Conservation (phyloP, 768 basidiomycete species). For the Phylloporus scabripes region DNA sequence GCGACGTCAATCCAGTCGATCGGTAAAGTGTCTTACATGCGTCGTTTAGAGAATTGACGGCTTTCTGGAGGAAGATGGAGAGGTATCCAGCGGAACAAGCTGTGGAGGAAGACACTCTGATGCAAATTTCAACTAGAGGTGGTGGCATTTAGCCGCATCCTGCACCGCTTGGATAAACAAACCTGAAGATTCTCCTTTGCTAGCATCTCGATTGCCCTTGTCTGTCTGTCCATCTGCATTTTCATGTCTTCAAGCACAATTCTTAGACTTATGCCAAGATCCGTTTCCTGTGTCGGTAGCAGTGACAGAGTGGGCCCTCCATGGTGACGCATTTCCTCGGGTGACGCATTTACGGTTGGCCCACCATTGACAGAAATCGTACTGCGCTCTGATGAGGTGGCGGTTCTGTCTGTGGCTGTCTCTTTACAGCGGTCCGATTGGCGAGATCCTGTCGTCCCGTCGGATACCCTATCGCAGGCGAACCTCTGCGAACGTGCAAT, state of each 20-base stretch:
- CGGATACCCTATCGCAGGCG: conserved; percentile 1
- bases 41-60: conserved; percentile 5
- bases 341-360: conserved; percentile 1
- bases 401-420: conserved; percentile 8
- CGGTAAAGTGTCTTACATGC: background rate
- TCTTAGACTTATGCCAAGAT: conserved; percentile 24
- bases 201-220: conserved; percentile 37
- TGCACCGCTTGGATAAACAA: conserved; percentile 3
- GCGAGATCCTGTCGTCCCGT: conserved; percentile 7
- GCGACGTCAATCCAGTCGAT: background rate
- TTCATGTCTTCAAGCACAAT: conserved; percentile 43
- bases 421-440: conserved; percentile 15
- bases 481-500: conserved; percentile 18
- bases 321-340: conserved; percentile 13
- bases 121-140: conserved; percentile 13
- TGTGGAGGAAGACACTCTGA: conserved; percentile 12
- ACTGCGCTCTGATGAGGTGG: conserved; percentile 11
- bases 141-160: conserved; percentile 4
- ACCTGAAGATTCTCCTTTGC: conserved; percentile 47
- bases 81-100: conserved; percentile 9
- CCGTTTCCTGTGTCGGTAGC: conserved; percentile 16
- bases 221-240: conserved; percentile 45
- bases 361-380: conserved; percentile 6
- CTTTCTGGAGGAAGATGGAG: conserved; percentile 13
- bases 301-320: conserved; percentile 5